Evolutionary conservation across 768 basidiomycete genomes (phyloP).

Genomic region (Pleurotus pulmonarius): DNA sequence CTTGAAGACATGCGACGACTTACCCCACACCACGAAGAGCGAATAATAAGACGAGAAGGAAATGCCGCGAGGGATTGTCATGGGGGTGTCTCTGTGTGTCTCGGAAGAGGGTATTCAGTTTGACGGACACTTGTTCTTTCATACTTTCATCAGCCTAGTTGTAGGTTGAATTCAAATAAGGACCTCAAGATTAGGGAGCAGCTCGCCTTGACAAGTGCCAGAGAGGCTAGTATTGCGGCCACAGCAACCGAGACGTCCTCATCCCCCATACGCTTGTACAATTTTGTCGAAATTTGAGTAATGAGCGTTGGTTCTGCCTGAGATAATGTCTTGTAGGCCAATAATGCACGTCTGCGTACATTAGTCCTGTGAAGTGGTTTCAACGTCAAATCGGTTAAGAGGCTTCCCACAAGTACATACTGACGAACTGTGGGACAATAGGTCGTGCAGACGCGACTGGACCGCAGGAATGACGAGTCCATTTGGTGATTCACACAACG

Average conservation of each 20-base stretch:
- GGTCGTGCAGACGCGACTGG: slow-evolving; percentile 56
- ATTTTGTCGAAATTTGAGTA: slow-evolving; percentile 31
- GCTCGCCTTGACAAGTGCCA: slow-evolving; percentile 20
- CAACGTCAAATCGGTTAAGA: neutral
- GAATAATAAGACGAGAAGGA: neutral
- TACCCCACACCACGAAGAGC: slow-evolving; percentile 1
- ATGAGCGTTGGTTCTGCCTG: slow-evolving; percentile 42
- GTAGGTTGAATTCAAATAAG: neutral
- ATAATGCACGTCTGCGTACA: slow-evolving; percentile 59
- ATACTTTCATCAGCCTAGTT: neutral
- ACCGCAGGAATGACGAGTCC: slow-evolving; percentile 76
- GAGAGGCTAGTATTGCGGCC: slow-evolving; percentile 39
- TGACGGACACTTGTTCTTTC: neutral
- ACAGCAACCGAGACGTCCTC: slow-evolving; percentile 36
- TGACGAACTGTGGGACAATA: slow-evolving; percentile 76
- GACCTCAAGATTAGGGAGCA: neutral
- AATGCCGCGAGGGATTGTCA: neutral
- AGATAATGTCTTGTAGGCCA: slow-evolving; percentile 55
- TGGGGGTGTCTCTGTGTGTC: neutral
- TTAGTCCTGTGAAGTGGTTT: slow-evolving; percentile 36
- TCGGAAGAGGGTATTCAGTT: neutral
- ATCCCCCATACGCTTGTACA: slow-evolving; percentile 41
- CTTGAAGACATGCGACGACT: neutral
- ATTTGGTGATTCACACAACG: slow-evolving; percentile 55
- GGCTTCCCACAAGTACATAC: slow-evolving; percentile 31